These are phyloP conservation scores for Microstegium vimineum DNA, from an alignment of 176 grass and related monocot species.

Conservation along the genomic window DNA sequence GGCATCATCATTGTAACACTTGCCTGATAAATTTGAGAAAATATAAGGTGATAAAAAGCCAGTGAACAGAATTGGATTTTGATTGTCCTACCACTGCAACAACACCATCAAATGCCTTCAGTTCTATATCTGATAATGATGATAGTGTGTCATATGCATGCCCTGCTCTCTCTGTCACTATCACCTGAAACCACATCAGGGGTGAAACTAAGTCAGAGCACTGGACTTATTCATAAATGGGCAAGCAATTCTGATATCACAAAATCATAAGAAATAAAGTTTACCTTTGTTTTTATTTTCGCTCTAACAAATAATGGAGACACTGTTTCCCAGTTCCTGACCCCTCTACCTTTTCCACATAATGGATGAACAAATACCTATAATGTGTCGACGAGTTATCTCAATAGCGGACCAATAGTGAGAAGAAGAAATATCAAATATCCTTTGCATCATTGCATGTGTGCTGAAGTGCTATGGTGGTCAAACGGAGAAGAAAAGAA, in stretches of 20 bases:
- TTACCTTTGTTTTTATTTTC: conserved; percentile 77
- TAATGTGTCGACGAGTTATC: conserved; percentile 6
- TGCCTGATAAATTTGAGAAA: background rate
- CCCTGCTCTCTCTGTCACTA: conserved; percentile 73
- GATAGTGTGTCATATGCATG: conserved; percentile 73
- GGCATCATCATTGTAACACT: background rate
- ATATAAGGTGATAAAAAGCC: background rate
- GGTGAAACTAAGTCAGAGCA: conserved; percentile 7
- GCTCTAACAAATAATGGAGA: conserved; percentile 73
- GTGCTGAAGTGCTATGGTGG: background rate
- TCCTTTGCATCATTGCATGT: background rate
- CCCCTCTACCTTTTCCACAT: conserved; percentile 83
- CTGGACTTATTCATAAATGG: background rate
- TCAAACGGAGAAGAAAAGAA: background rate
- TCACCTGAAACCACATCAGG: conserved; percentile 55
- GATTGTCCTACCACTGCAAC: conserved; percentile 75
- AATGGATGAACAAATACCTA: conserved; percentile 95
- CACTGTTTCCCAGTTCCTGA: conserved; percentile 69
- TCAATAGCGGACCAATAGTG: background rate
- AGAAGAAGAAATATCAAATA: background rate
- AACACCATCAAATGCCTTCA: conserved; percentile 83
- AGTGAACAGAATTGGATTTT: background rate
- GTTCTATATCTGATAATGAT: conserved; percentile 66
- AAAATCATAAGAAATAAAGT: conserved; percentile 16
- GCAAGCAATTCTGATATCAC: background rate